Evolutionary conservation across 2,329 filamentous ascomycete species (phyloP), one percentile per base, ranked within the genome.

Genomic region (Alternaria postmessia): DNA sequence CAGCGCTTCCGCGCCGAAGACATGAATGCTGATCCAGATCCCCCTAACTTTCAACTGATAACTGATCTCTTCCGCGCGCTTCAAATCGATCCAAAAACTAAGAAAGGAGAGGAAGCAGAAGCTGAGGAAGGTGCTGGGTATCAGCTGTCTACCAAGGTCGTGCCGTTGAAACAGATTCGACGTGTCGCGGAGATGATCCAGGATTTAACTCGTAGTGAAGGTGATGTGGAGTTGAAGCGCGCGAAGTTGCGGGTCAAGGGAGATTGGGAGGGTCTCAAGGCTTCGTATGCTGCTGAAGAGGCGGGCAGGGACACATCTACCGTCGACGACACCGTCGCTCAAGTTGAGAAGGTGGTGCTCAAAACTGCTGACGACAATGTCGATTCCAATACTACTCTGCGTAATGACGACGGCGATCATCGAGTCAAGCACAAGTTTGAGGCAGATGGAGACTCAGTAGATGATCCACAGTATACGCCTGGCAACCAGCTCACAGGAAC

Each of bases 131-230:
- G 38, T 32, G 42, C 49, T 14, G 61, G 52, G 1, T 26, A 68
- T 22, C 59, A 63, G 51, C 5, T 65, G 8, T 55, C 56, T 16
- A 22, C 46, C 46, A 49, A 49, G 34, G 46, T 49, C 14, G 32
- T 49, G 11, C 46, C 46, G 32, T 38, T 49, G 46, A 49, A 7
- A 30, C 46, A 49, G 32, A 49, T 49, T 26, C 46, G 32, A 49
- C 43, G 32, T 5, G 63, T 66, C 22, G 49, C 57, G 9, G 32
- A 36, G 32, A 62, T 70, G 26, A 59, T 70, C 54, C 38, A 56
- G 20, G 58, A 54, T 1, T 26, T 64, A 22, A 63, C 66, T 18
- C 16, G n/a, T 12, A 34, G 57, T 14, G 42, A 62, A 36, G 63
- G 61, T 3, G 49, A 53, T 42, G 55, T 42, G 16, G 60, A 63